These are phyloP conservation scores for Elongisporangium undulatum DNA, from an alignment of 352 stramenopile genomes.

Conservation along the genomic window DNA sequence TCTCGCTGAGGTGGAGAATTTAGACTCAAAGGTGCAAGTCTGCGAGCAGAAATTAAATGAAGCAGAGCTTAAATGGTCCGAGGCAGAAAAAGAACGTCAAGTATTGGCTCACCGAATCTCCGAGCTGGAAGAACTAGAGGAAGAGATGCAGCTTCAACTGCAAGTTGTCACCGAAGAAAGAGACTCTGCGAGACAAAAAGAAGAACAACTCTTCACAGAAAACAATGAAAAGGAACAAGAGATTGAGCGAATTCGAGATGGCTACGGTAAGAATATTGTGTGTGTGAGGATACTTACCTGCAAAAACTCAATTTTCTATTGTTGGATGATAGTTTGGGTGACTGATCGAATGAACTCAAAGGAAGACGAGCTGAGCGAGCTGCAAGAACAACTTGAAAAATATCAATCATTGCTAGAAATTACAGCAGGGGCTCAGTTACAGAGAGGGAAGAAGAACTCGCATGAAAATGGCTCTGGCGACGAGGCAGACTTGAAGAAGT, in stretches of 20 bases:
- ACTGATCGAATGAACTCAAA: slow-evolving; percentile 88
- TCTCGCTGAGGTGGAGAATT: slow-evolving; percentile 62
- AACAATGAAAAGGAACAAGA: slow-evolving; percentile 87
- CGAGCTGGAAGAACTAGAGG: slow-evolving; percentile 62
- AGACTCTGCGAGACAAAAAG: slow-evolving; percentile 74
- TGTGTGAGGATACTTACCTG: neutral
- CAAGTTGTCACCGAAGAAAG: slow-evolving; percentile 84
- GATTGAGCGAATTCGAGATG: slow-evolving; percentile 83
- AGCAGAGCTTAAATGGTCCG: slow-evolving; percentile 28
- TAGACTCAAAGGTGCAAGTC: slow-evolving; percentile 54
- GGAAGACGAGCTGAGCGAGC: slow-evolving; percentile 78
- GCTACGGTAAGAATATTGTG: slow-evolving; percentile 48
- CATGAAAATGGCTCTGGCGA: neutral
- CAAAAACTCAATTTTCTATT: neutral
- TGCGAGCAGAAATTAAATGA: slow-evolving; percentile 17
- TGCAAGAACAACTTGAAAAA: slow-evolving; percentile 83
- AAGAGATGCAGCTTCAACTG: slow-evolving; percentile 75
- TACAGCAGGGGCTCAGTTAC: slow-evolving; percentile 18
- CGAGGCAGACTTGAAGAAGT: slow-evolving; percentile 22
- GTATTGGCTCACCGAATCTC: slow-evolving; percentile 35
- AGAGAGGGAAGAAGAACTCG: slow-evolving; percentile 13
- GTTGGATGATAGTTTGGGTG: slow-evolving; percentile 63
- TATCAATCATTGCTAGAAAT: slow-evolving; percentile 78
- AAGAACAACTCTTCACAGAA: slow-evolving; percentile 79
- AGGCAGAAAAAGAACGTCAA: slow-evolving; percentile 33